These are phyloP conservation scores for Trichosanthes cucumerina DNA, from an alignment of 306 rosid species.

Conservation along the genomic window DNA sequence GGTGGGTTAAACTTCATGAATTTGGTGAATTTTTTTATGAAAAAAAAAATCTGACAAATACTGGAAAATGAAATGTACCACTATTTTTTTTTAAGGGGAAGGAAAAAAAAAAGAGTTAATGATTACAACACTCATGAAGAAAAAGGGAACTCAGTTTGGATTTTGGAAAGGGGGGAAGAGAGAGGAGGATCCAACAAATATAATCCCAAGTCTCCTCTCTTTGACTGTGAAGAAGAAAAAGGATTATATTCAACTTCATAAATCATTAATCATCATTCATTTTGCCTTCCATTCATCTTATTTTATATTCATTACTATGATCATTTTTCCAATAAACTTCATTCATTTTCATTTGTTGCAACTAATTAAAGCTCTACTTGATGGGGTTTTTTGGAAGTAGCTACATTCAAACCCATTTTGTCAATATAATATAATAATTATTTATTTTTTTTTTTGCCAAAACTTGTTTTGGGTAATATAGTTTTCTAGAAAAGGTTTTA, in stretches of 20 bases:
- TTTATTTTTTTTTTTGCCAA: no score
- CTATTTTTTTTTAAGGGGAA: no score
- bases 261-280: constrained; percentile 10
- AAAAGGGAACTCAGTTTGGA: background rate
- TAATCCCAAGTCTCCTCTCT: background rate
- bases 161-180: background rate
- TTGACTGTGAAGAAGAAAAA: background rate
- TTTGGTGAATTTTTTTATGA: background rate
- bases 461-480: background rate
- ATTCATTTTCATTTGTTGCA: background rate
- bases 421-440: background rate
- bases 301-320: background rate
- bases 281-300: constrained; percentile 10
- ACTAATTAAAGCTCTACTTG: background rate
- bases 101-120: background rate
- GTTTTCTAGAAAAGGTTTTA: background rate
- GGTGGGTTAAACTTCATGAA: background rate
- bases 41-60: background rate
- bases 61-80: constrained; percentile 1
- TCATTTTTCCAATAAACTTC: constrained; percentile 2
- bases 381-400: background rate
- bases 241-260: background rate
- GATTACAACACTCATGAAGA: constrained; percentile 4
- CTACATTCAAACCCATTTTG: background rate
- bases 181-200: background rate